phyloP scores from a whole-genome alignment of 305 asterid species.

The Fraxinus floribunda region DNA sequence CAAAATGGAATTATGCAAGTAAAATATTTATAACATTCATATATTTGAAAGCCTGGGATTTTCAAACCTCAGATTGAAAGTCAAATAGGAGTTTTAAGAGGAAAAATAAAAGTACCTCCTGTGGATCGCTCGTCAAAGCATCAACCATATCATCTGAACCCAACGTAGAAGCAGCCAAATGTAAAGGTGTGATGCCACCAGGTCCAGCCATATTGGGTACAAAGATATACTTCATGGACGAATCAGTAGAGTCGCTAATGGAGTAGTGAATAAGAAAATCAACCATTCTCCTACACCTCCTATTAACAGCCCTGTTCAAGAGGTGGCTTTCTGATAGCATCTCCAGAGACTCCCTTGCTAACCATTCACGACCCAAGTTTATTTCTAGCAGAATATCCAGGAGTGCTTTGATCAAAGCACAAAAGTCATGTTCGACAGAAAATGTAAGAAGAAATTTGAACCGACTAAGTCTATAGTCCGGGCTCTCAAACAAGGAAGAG shows the following conservation, averaged over 20 bases:
- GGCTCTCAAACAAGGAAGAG: slow-evolving; percentile 45
- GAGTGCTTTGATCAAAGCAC: slow-evolving; percentile 60
- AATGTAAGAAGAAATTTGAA: slow-evolving; percentile 66
- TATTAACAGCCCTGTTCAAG: slow-evolving; percentile 73
- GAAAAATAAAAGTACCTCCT: slow-evolving; percentile 47
- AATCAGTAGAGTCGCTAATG: slow-evolving; percentile 35
- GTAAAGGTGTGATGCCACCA: slow-evolving; percentile 83
- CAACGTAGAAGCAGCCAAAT: slow-evolving; percentile 70
- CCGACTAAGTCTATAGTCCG: slow-evolving; percentile 49
- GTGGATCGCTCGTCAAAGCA: slow-evolving; percentile 72
- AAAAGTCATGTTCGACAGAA: slow-evolving; percentile 70
- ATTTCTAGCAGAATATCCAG: slow-evolving; percentile 58
- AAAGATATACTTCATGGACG: slow-evolving; percentile 47
- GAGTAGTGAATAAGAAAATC: slow-evolving; percentile 59
- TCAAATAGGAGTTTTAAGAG: neutral
- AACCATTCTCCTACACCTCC: slow-evolving; percentile 57
- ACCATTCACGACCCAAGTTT: slow-evolving; percentile 47
- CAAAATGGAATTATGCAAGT: neutral
- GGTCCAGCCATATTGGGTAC: slow-evolving; percentile 70
- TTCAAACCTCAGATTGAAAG: neutral
- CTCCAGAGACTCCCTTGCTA: slow-evolving; percentile 51
- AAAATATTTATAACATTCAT: neutral
- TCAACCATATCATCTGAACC: slow-evolving; percentile 61
- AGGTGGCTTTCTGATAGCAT: slow-evolving; percentile 73
- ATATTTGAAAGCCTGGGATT: neutral